Percentiles rank a stretch among this genome's conserved stretches.
These are phyloP conservation scores for Agaricus sinodeliciosus DNA, from an alignment of 768 basidiomycete species.

Conservation along the genomic window DNA sequence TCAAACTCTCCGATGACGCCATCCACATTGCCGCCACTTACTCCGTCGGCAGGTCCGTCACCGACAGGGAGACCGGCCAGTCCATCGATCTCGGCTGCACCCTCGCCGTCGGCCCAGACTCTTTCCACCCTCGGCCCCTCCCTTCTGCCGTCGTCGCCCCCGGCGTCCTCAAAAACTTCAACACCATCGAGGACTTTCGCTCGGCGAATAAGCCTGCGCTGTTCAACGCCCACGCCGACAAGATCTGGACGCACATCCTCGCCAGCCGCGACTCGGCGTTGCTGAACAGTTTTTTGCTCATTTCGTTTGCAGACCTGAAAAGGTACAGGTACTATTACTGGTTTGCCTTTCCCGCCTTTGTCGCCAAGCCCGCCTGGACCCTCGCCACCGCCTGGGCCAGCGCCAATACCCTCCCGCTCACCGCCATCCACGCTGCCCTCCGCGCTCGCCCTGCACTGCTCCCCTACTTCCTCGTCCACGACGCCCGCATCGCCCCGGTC, in stretches of 20 bases:
- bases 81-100: conserved; percentile 69
- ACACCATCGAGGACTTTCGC: conserved; percentile 96
- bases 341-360: conserved; percentile 95
- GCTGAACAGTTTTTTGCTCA: conserved; percentile 77
- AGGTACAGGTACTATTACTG: conserved; percentile 98
- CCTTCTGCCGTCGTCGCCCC: conserved; percentile 28
- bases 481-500: conserved; percentile 41
- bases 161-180: conserved; percentile 89
- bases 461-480: conserved; percentile 60
- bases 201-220: conserved; percentile 82
- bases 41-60: conserved; percentile 60
- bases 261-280: conserved; percentile 44
- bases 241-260: conserved; percentile 67
- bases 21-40: conserved; percentile 64
- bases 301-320: conserved; percentile 96
- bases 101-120: conserved; percentile 56
- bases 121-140: conserved; percentile 37
- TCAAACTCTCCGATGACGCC: conserved; percentile 71
- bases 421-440: conserved; percentile 46
- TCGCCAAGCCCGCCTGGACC: conserved; percentile 87
- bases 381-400: conserved; percentile 57
- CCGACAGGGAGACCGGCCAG: conserved; percentile 70
- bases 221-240: conserved; percentile 65
- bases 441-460: conserved; percentile 25
- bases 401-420: conserved; percentile 39